phyloP scores from a whole-genome alignment of 768 basidiomycete species.

The Boletus subcaerulescens region DNA sequence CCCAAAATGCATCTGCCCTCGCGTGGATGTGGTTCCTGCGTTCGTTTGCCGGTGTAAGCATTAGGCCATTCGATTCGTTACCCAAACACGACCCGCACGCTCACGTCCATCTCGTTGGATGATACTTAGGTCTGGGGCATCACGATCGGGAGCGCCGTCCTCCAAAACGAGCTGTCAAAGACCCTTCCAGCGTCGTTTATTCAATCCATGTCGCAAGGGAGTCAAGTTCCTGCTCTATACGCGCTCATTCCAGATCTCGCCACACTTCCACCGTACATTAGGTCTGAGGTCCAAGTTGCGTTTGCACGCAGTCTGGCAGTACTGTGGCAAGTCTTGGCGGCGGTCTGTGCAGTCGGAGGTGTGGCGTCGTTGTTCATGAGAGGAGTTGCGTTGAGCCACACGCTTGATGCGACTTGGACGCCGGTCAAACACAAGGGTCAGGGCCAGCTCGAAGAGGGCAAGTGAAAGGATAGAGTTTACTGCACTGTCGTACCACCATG shows the following conservation, averaged over 20 bases:
- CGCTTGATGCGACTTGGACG: conserved; percentile 10
- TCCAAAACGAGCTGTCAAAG: conserved; percentile 47
- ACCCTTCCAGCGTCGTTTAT: conserved; percentile 40
- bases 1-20: conserved; percentile 38
- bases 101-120: neutral
- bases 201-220: conserved; percentile 20
- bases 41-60: conserved; percentile 26
- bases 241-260: conserved; percentile 43
- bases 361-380: conserved; percentile 18
- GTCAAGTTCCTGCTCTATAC: conserved; percentile 33
- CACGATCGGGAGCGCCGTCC: conserved; percentile 45
- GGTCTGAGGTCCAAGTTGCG: conserved; percentile 36
- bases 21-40: conserved; percentile 35
- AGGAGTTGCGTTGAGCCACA: conserved; percentile 6
- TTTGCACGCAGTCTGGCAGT: conserved; percentile 39
- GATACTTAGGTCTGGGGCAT: conserved; percentile 47
- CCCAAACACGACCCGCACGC: neutral
- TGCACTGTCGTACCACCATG: no score
- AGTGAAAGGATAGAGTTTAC: neutral
- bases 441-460: neutral
- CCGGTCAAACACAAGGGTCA: neutral
- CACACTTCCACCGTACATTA: conserved; percentile 33
- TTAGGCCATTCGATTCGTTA: no score
- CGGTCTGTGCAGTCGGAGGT: conserved; percentile 26
- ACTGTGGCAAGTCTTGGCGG: conserved; percentile 45